Conservation (phyloP, 2,329 filamentous ascomycete genomes). For the Talaromyces marneffei region DNA sequence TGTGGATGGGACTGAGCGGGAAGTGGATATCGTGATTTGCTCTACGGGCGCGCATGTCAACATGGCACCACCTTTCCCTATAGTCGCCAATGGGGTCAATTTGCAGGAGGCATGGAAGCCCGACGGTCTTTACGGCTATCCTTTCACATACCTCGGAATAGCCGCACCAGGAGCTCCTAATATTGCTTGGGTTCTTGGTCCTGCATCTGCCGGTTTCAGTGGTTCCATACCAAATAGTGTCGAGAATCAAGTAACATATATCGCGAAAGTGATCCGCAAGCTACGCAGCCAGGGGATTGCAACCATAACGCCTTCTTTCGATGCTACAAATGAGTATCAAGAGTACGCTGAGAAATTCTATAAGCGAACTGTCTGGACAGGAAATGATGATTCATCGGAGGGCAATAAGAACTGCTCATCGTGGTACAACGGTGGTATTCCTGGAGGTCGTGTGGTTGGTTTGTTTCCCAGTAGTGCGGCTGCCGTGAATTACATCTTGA, state of each 20-base stretch:
- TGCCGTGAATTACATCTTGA: slow-evolving; percentile 54
- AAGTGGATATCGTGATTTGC: slow-evolving; percentile 62
- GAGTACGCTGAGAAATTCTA: slow-evolving; percentile 46
- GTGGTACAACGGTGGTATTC: slow-evolving; percentile 64
- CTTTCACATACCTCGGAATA: slow-evolving; percentile 62
- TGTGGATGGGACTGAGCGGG: slow-evolving; percentile 49
- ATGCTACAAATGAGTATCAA: slow-evolving; percentile 55
- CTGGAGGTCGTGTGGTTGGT: slow-evolving; percentile 60
- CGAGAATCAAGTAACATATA: slow-evolving; percentile 61
- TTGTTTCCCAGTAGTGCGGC: slow-evolving; percentile 64
- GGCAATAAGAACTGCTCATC: slow-evolving; percentile 56
- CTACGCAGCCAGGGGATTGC: slow-evolving; percentile 60
- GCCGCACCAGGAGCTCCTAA: slow-evolving; percentile 63
- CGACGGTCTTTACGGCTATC: slow-evolving; percentile 54
- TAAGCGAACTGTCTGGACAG: slow-evolving; percentile 44
- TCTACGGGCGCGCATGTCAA: slow-evolving; percentile 62
- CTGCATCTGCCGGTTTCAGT: slow-evolving; percentile 53
- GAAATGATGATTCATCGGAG: slow-evolving; percentile 36
- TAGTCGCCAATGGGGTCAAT: slow-evolving; percentile 51
- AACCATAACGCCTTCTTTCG: slow-evolving; percentile 51
- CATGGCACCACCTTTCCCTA: slow-evolving; percentile 55
- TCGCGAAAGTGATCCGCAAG: slow-evolving; percentile 63
- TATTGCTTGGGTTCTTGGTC: slow-evolving; percentile 59
- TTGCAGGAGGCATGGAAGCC: slow-evolving; percentile 53
- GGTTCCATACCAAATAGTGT: slow-evolving; percentile 63